These are phyloP conservation scores for Cetradonia linearis DNA, from an alignment of 495 filamentous ascomycete species.

Conservation along the genomic window DNA sequence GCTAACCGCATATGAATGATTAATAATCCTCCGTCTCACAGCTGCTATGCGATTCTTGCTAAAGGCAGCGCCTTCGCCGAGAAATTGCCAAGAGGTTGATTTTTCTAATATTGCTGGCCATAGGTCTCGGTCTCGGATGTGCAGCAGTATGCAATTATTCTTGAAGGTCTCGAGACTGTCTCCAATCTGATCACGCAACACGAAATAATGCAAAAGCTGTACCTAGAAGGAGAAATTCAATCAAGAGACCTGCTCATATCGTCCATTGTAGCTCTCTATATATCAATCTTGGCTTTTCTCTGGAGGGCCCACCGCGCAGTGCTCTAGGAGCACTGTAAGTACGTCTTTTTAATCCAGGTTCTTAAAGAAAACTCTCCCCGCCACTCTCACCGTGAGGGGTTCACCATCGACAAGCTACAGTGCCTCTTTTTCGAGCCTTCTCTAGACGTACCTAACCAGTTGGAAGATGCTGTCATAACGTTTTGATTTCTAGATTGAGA, in stretches of 20 bases:
- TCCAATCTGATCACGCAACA: neutral
- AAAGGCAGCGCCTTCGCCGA: slow-evolving; percentile 17
- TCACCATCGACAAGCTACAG: neutral
- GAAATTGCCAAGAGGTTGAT: neutral
- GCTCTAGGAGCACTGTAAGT: neutral
- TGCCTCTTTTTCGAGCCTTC: neutral
- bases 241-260: neutral
- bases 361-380: too few relatives aligned
- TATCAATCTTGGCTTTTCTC: neutral
- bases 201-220: neutral
- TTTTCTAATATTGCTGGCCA: neutral
- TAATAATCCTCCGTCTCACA: too few relatives aligned
- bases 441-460: neutral
- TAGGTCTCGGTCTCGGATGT: slow-evolving; percentile 14
- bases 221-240: neutral
- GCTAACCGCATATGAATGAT: too few relatives aligned
- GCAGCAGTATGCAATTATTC: slow-evolving; percentile 7
- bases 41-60: slow-evolving; percentile 36
- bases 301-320: neutral
- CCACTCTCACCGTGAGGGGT: neutral
- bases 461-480: neutral
- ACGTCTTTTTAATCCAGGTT: neutral
- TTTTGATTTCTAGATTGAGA: neutral
- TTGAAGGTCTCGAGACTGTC: slow-evolving; percentile 13
- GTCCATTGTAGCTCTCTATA: neutral